Conservation (phyloP, 202 grass and related monocot species). For the Setaria italica region DNA sequence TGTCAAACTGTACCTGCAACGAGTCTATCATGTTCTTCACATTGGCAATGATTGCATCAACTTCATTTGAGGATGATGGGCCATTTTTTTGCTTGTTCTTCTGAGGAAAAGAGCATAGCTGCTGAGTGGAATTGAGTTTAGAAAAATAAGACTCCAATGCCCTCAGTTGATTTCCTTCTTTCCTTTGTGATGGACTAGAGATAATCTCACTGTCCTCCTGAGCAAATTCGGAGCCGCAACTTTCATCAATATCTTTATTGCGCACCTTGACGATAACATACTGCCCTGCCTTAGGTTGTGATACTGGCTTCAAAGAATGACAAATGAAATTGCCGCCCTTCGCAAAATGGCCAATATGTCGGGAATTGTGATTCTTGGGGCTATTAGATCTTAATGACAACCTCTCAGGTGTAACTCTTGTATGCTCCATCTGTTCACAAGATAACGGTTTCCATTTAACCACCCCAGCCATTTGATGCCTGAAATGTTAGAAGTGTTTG, state of each 20-base stretch:
- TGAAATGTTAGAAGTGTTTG: slow-evolving; percentile 22
- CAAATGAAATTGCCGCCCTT: not conserved
- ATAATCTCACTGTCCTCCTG: slow-evolving; percentile 2
- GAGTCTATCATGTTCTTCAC: slow-evolving; percentile 34
- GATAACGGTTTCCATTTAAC: slow-evolving; percentile 16
- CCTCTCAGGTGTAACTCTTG: not conserved
- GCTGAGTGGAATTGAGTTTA: slow-evolving; percentile 35
- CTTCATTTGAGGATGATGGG: slow-evolving; percentile 9
- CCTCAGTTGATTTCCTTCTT: slow-evolving; percentile 47
- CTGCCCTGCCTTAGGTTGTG: not conserved
- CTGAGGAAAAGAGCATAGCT: slow-evolving; percentile 24
- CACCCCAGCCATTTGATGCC: slow-evolving; percentile 39
- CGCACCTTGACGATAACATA: slow-evolving; percentile 37
- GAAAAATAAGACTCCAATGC: slow-evolving; percentile 57
- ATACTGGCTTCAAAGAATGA: slow-evolving; percentile 15
- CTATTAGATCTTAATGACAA: slow-evolving; percentile 17
- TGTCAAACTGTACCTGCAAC: slow-evolving; percentile 38
- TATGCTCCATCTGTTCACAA: not conserved
- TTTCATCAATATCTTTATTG: slow-evolving; percentile 32
- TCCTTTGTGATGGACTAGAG: slow-evolving; percentile 27
- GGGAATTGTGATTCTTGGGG: not conserved
- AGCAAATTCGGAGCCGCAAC: slow-evolving; percentile 16
- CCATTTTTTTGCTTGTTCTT: not conserved
- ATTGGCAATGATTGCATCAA: slow-evolving; percentile 32
- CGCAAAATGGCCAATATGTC: slow-evolving; percentile 1